Conservation (phyloP, 1,139 yeast species). For the Geotrichum restrictum region DNA sequence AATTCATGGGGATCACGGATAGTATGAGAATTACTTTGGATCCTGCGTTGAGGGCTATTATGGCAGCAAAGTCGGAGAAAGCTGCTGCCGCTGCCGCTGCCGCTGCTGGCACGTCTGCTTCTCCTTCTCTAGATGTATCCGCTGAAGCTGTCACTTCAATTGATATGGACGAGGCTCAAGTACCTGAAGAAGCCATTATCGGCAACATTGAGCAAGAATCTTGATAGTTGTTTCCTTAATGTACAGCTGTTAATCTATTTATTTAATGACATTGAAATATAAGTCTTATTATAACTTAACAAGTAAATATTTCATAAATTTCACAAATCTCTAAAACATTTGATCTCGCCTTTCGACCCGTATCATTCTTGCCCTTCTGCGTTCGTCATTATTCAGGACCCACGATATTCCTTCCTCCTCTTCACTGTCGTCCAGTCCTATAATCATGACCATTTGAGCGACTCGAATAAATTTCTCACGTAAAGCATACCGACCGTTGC, state of each 20-base stretch:
- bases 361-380: slow-evolving; percentile 48
- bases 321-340: slow-evolving; percentile 22
- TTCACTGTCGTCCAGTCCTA: slow-evolving; percentile 83
- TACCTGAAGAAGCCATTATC: slow-evolving; percentile 17
- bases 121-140: not conserved
- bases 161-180: slow-evolving; percentile 16
- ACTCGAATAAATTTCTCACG: slow-evolving; percentile 75
- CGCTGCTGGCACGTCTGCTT: too few relatives aligned
- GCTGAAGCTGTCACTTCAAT: slow-evolving; percentile 14
- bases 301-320: not conserved
- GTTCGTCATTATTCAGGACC: slow-evolving; percentile 75
- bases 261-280: slow-evolving; percentile 5
- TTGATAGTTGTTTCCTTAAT: not conserved
- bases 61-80: slow-evolving; percentile 14
- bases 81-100: slow-evolving; percentile 2
- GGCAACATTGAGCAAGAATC: not conserved
- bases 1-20: slow-evolving; percentile 40
- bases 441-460: slow-evolving; percentile 74
- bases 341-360: slow-evolving; percentile 39
- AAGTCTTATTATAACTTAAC: not conserved
- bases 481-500: slow-evolving; percentile 51
- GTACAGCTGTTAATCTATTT: not conserved
- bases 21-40: slow-evolving; percentile 40
- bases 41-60: slow-evolving; percentile 21
- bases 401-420: slow-evolving; percentile 62